A percentile compares a stretch with the other conserved stretches of the same genome.
These are phyloP conservation scores for Colletotrichum musae DNA, from an alignment of 2,329 filamentous ascomycete genomes.

Conservation along the genomic window DNA sequence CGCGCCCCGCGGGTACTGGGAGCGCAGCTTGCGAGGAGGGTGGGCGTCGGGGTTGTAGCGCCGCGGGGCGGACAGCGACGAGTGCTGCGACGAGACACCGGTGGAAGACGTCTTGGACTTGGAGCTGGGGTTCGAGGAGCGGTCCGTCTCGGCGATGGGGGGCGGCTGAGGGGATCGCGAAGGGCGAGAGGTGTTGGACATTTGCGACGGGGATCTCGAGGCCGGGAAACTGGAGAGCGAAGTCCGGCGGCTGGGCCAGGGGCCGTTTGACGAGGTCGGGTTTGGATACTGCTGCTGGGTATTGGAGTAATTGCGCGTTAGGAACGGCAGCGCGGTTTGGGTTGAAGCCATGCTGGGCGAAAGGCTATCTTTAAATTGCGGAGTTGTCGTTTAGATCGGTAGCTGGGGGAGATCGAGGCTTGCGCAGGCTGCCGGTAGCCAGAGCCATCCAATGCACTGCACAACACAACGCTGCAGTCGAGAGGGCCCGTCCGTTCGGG, in stretches of 20 bases:
- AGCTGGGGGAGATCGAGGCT: slow-evolving; percentile 23
- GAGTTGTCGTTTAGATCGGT: slow-evolving; percentile 31
- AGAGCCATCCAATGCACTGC: slow-evolving; percentile 35
- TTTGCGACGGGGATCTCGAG: slow-evolving; percentile 70
- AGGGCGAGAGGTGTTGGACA: slow-evolving; percentile 68
- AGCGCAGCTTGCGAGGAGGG: slow-evolving; percentile 72
- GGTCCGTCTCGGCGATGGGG: slow-evolving; percentile 64
- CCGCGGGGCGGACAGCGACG: slow-evolving; percentile 69
- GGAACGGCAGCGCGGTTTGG: slow-evolving; percentile 58
- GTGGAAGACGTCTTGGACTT: slow-evolving; percentile 73
- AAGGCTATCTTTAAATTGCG: slow-evolving; percentile 31
- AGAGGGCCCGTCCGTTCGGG: slow-evolving; percentile 37
- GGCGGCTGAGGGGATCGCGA: slow-evolving; percentile 69
- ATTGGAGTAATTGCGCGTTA: slow-evolving; percentile 56
- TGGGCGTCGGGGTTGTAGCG: slow-evolving; percentile 66
- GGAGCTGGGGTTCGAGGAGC: slow-evolving; percentile 71
- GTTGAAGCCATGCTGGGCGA: slow-evolving; percentile 54
- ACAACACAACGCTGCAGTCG: slow-evolving; percentile 13
- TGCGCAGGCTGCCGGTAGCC: slow-evolving; percentile 35
- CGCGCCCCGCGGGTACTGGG: slow-evolving; percentile 82
- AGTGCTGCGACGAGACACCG: slow-evolving; percentile 71
- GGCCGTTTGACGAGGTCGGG: slow-evolving; percentile 45
- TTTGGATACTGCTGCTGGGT: slow-evolving; percentile 50
- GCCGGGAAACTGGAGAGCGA: slow-evolving; percentile 77
- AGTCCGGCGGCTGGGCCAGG: slow-evolving; percentile 58